Evolutionary conservation across 306 rosid species (phyloP).

Genomic region (Arachis hypogaea): DNA sequence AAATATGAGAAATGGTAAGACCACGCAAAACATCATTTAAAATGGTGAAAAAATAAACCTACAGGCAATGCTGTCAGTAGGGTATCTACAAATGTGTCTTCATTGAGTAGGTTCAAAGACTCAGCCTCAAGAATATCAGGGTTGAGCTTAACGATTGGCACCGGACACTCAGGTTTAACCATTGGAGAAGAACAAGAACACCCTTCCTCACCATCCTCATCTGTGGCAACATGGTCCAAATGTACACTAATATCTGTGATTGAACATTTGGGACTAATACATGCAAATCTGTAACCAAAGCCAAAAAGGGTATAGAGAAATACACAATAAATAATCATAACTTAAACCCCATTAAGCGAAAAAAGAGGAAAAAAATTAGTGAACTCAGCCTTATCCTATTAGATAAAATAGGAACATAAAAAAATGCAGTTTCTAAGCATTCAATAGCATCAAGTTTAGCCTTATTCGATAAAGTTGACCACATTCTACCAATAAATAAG

Average conservation of each 20-base stretch:
- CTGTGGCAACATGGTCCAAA: conserved; percentile 49
- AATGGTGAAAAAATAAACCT: conserved; percentile 38
- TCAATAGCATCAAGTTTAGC: too few relatives aligned
- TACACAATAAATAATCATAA: not conserved
- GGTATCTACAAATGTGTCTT: conserved; percentile 69
- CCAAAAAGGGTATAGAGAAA: not conserved
- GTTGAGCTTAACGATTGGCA: conserved; percentile 59
- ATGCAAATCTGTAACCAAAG: conserved; percentile 51
- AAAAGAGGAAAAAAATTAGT: too few relatives aligned
- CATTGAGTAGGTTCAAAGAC: conserved; percentile 59
- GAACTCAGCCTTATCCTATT: too few relatives aligned
- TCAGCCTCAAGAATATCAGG: conserved; percentile 73
- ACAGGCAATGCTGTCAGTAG: conserved; percentile 86
- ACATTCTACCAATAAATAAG: too few relatives aligned
- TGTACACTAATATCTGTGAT: conserved; percentile 65
- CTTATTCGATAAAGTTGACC: too few relatives aligned
- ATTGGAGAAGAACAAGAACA: conserved; percentile 32
- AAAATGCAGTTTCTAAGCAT: too few relatives aligned
- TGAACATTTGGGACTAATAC: conserved; percentile 68
- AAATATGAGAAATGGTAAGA: conserved; percentile 38
- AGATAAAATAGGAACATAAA: too few relatives aligned
- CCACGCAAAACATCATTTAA: conserved; percentile 19
- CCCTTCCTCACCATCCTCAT: conserved; percentile 58
- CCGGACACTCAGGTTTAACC: conserved; percentile 59
- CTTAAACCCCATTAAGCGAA: not conserved